These are phyloP conservation scores for Epicoccum nigrum DNA, from an alignment of 2,329 filamentous ascomycete species.

Conservation along the genomic window DNA sequence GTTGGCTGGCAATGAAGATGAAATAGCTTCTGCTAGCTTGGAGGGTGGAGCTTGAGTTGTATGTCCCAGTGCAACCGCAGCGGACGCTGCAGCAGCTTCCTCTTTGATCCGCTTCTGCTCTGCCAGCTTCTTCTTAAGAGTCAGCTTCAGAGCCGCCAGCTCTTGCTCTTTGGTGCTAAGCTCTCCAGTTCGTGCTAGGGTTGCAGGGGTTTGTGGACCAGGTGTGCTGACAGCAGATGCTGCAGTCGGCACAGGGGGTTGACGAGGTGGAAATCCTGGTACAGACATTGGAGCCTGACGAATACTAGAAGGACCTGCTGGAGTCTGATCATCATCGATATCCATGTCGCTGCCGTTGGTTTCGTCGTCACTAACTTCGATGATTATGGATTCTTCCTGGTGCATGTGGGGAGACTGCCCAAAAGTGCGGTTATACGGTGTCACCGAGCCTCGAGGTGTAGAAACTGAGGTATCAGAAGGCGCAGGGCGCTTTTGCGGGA, in stretches of 20 bases:
- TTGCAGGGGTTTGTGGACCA: slow-evolving; percentile 46
- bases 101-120: slow-evolving; percentile 32
- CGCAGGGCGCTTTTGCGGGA: slow-evolving; percentile 63
- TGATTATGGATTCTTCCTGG: slow-evolving; percentile 71
- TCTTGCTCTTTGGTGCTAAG: slow-evolving; percentile 56
- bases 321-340: slow-evolving; percentile 61
- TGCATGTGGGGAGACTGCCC: slow-evolving; percentile 57
- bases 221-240: slow-evolving; percentile 40
- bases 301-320: slow-evolving; percentile 13
- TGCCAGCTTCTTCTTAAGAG: slow-evolving; percentile 36
- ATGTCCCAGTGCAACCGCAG: slow-evolving; percentile 2
- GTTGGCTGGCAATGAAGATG: too few species aligned
- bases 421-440: slow-evolving; percentile 65
- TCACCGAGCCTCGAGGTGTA: slow-evolving; percentile 31
- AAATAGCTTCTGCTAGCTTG: not conserved
- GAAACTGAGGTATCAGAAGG: slow-evolving; percentile 71
- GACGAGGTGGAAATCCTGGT: slow-evolving; percentile 35
- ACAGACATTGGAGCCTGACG: slow-evolving; percentile 23
- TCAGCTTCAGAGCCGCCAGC: slow-evolving; percentile 53
- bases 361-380: slow-evolving; percentile 82
- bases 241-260: slow-evolving; percentile 28
- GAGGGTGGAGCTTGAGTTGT: not conserved
- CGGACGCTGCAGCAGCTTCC: slow-evolving; percentile 16
- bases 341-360: slow-evolving; percentile 69
- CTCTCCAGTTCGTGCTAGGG: slow-evolving; percentile 48